Conservation (phyloP, 495 filamentous ascomycete species). For the Pseudotulostoma volvatum region DNA sequence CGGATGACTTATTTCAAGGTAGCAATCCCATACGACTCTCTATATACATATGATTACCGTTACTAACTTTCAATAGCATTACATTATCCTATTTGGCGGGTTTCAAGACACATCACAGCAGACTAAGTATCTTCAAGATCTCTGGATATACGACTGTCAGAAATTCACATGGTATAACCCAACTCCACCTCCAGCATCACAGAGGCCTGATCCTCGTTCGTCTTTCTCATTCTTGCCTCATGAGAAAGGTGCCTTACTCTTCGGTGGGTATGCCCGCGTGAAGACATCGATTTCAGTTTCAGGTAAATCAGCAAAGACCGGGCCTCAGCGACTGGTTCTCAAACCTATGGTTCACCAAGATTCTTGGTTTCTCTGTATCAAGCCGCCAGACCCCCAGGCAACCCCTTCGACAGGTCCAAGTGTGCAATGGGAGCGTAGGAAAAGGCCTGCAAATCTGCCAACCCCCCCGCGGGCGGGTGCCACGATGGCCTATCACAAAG, state of each 20-base stretch:
- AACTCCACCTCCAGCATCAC: slow-evolving; percentile 48
- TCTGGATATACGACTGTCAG: slow-evolving; percentile 53
- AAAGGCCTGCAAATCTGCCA: slow-evolving; percentile 79
- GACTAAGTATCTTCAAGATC: slow-evolving; percentile 68
- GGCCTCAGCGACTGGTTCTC: slow-evolving; percentile 48
- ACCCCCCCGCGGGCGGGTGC: slow-evolving; percentile 70
- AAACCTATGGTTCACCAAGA: slow-evolving; percentile 84
- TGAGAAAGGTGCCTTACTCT: slow-evolving; percentile 73
- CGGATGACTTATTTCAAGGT: slow-evolving; percentile 88
- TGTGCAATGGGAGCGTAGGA: slow-evolving; percentile 80
- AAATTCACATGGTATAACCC: slow-evolving; percentile 67
- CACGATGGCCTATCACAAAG: slow-evolving; percentile 85
- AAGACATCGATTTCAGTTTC: slow-evolving; percentile 41
- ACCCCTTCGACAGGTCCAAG: slow-evolving; percentile 43
- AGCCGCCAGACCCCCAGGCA: slow-evolving; percentile 47
- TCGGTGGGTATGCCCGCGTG: slow-evolving; percentile 83
- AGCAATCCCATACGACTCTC: no score
- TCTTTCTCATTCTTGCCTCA: slow-evolving; percentile 85
- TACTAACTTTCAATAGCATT: no score
- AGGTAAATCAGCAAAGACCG: slow-evolving; percentile 44
- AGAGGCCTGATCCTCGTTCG: slow-evolving; percentile 77
- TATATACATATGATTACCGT: no score
- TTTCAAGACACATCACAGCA: slow-evolving; percentile 92
- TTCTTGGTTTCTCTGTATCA: slow-evolving; percentile 81
- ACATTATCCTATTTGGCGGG: slow-evolving; percentile 60